Percentiles rank a stretch among this genome's conserved stretches.
These are phyloP conservation scores for Volvariella surrecta DNA, from an alignment of 1,284 basidiomycete species.

Conservation along the genomic window DNA sequence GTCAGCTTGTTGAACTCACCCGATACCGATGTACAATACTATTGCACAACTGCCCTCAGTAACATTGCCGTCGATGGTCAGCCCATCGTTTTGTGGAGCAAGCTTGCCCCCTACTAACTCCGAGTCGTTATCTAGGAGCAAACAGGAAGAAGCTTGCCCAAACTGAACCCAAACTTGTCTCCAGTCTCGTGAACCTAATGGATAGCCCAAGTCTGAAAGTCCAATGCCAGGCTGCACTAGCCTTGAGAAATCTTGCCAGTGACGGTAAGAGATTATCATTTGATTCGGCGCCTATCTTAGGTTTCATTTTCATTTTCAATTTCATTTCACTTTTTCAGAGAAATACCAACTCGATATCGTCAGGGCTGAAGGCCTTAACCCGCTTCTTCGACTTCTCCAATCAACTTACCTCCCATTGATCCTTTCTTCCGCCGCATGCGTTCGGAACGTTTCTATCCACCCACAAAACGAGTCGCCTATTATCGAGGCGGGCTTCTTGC, in stretches of 20 bases:
- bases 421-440: constrained; percentile 96
- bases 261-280: constrained; percentile 60
- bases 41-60: constrained; percentile 97
- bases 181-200: constrained; percentile 94
- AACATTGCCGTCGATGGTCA: constrained; percentile 96
- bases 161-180: constrained; percentile 91
- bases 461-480: constrained; percentile 98
- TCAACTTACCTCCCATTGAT: constrained; percentile 99
- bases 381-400: constrained; percentile 90
- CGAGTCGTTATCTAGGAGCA: constrained; percentile 34
- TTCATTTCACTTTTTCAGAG: constrained; percentile 43
- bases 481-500: constrained; percentile 96
- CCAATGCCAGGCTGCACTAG: constrained; percentile 97
- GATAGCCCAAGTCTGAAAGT: constrained; percentile 97
- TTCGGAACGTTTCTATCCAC: constrained; percentile 98
- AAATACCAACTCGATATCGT: constrained; percentile 99
- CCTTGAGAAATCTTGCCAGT: constrained; percentile 93
- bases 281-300: constrained; percentile 1
- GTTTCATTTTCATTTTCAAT: background rate
- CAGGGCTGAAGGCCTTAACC: constrained; percentile 88
- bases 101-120: background rate
- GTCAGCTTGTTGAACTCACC: constrained; percentile 94
- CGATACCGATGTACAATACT: constrained; percentile 99
- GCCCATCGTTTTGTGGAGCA: constrained; percentile 12
- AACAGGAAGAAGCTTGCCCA: constrained; percentile 96